Conservation (phyloP, 306 rosid genomes). For the Vigna nakashimae region DNA sequence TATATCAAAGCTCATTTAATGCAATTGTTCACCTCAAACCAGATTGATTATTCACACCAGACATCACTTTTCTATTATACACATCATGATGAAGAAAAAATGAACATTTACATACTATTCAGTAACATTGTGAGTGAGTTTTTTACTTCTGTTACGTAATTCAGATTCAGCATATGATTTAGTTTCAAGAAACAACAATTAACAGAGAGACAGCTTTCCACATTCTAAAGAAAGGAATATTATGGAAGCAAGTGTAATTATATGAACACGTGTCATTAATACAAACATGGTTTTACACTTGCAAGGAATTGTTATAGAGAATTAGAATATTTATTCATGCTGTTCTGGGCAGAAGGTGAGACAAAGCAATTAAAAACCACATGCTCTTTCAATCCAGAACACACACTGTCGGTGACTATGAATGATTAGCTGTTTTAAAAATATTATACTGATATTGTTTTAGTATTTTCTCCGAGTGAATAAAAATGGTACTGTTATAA, state of each 20-base stretch:
- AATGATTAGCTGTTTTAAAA: background rate
- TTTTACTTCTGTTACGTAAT: too few species aligned
- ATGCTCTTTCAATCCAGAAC: constrained; percentile 46
- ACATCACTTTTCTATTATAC: too few species aligned
- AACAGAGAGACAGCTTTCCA: constrained; percentile 36
- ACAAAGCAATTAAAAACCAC: constrained; percentile 54
- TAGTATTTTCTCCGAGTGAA: too few species aligned
- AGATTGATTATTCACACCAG: background rate
- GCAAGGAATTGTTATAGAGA: background rate
- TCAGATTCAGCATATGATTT: too few species aligned
- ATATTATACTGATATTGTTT: too few species aligned
- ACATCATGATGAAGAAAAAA: too few species aligned
- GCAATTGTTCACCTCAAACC: too few species aligned
- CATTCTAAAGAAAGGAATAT: constrained; percentile 36
- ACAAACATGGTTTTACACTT: constrained; percentile 14
- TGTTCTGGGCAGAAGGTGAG: constrained; percentile 21
- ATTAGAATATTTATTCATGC: background rate
- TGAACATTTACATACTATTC: too few species aligned
- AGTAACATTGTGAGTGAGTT: too few species aligned
- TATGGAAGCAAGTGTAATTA: background rate
- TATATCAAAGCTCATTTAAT: constrained; percentile 3
- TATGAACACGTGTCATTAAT: constrained; percentile 24
- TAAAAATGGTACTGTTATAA: too few species aligned
- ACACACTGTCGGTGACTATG: constrained; percentile 45
- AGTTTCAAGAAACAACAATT: too few species aligned